Evolutionary conservation across 805 yeast species (phyloP), one percentile per base, ranked within the genome.

Genomic region (Jamesozyma piceae): DNA sequence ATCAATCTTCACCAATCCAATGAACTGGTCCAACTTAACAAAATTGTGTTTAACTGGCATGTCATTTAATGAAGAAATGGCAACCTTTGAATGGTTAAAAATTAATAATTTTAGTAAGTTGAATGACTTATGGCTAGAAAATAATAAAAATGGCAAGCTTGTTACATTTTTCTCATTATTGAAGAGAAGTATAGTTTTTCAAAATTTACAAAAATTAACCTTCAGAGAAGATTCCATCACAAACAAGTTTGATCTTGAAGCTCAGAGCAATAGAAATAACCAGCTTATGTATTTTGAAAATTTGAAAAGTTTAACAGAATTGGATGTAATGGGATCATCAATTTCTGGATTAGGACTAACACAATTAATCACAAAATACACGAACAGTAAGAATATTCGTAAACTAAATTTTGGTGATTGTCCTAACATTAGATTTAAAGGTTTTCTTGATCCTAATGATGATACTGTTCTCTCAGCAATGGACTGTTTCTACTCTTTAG

Each of bases 261-360:
- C 34, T 2, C 19, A 18, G 2, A 30, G 29, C 8, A 18, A 27
- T 19, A 15, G 29, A 37, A 28, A 37, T 31, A 15, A 24, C 3
- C 5, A 8, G 24, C 9, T 22, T 6, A 13, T 35, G 43, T 50
- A 47, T 38, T 38, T 42, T 27, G 26, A 42, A 2, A 60, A 58
- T 43, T 36, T 59, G 1, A 38, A 39, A 29, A 39, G 48, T 27
- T 20, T 59, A 29, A 45, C 41, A 19, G 33, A 41, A 11, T 38
- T 58, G 6, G 64, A 60, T 42, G 38, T 57, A 19, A 60, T 59
- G 65, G 53, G 58, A 10, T 49, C 57, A 1, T 58, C 60, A 5
- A 55, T 60, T 13, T 52, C 57, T 22, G 61, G 61, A 3, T 22
- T 41, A 6, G 58, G 57, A 2, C 37, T 60, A 17, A 29, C 42